phyloP scores from a whole-genome alignment of 805 yeast species.

The Wickerhamomyces alni region DNA sequence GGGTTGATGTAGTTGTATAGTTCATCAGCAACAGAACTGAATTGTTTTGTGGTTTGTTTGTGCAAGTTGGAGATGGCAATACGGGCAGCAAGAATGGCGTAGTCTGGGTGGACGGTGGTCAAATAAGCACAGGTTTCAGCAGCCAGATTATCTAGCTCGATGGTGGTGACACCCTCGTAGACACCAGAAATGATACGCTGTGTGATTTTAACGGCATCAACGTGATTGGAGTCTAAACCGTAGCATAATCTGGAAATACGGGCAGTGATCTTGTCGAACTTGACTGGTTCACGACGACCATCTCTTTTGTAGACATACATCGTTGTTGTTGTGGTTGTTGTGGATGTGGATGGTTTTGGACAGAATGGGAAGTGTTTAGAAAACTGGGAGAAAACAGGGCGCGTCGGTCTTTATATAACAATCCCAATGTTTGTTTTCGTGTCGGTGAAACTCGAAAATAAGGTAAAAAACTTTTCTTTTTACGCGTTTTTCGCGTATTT shows the following conservation, averaged over 20 bases:
- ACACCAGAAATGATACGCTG: constrained; percentile 95
- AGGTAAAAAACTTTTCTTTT: no score
- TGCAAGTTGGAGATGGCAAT: constrained; percentile 92
- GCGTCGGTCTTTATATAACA: constrained; percentile 5
- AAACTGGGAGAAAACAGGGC: constrained; percentile 3
- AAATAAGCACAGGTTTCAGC: constrained; percentile 97
- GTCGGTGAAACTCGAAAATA: no score
- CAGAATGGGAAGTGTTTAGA: not conserved
- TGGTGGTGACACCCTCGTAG: constrained; percentile 91
- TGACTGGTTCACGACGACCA: constrained; percentile 91
- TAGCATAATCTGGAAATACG: constrained; percentile 90
- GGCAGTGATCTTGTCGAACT: constrained; percentile 95
- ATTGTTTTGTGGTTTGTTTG: constrained; percentile 85
- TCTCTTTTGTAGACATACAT: constrained; percentile 91
- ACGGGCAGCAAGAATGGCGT: constrained; percentile 91
- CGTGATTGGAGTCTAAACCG: constrained; percentile 86
- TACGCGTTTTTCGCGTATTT: not conserved
- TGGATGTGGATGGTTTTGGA: not conserved
- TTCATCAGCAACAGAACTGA: constrained; percentile 67
- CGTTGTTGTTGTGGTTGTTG: not conserved
- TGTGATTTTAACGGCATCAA: constrained; percentile 93
- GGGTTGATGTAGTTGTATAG: constrained; percentile 79
- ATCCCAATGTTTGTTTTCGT: not conserved
- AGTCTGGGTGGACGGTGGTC: constrained; percentile 97
- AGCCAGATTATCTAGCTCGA: constrained; percentile 72